These are phyloP conservation scores for Mrakiaceae sp. DNA, from an alignment of 1,284 basidiomycete species.

Conservation along the genomic window DNA sequence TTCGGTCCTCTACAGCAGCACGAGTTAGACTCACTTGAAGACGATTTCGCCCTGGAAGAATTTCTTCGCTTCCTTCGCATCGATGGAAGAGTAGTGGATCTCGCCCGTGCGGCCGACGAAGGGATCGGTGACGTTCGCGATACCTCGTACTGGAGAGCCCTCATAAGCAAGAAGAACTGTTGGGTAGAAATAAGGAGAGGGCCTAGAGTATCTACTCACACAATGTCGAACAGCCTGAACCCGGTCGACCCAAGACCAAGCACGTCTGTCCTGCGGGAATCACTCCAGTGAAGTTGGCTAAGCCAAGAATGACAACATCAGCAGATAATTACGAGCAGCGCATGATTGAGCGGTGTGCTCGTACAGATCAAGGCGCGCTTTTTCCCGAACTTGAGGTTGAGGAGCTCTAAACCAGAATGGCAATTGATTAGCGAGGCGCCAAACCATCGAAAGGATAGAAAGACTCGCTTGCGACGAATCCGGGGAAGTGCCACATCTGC, in stretches of 20 bases:
- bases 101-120: slow-evolving; percentile 2
- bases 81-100: slow-evolving; percentile 2
- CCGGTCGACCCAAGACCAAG: slow-evolving; percentile 8
- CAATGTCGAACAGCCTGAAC: slow-evolving; percentile 4
- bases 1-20: too few species aligned
- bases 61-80: slow-evolving; percentile 2
- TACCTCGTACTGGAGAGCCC: slow-evolving; percentile 4
- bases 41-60: slow-evolving; percentile 16
- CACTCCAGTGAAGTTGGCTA: neutral
- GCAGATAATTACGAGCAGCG: too few species aligned
- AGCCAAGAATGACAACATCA: too few species aligned
- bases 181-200: neutral
- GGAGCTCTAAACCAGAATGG: neutral
- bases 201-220: neutral
- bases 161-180: neutral
- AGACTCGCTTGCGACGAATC: neutral
- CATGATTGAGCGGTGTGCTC: too few species aligned
- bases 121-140: slow-evolving; percentile 10
- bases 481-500: neutral
- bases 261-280: neutral
- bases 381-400: neutral
- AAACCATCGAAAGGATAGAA: neutral
- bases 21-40: neutral
- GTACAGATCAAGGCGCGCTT: neutral
- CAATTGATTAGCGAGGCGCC: neutral